Percentiles rank a stretch among this genome's conserved stretches.
Conservation (phyloP, 2,329 filamentous ascomycete genomes). For the Arthrobotrys pseudoclavata region DNA sequence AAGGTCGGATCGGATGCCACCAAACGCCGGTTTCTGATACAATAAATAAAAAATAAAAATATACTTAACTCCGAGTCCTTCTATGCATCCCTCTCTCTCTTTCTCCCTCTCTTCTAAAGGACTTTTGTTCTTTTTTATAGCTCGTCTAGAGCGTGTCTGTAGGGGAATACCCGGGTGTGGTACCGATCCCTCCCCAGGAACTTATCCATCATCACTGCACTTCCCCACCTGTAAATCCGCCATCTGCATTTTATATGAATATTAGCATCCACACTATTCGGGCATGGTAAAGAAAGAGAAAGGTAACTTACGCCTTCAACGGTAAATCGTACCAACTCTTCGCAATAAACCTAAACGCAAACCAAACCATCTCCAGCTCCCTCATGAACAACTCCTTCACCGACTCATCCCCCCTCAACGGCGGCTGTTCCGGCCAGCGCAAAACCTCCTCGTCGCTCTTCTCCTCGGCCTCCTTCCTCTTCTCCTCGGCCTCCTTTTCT, state of each 20-base stretch:
- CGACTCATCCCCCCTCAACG: constrained; percentile 66
- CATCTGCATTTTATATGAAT: constrained; percentile 17
- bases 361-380: constrained; percentile 76
- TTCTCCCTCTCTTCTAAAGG: not conserved
- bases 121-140: constrained; percentile 29
- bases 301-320: constrained; percentile 74
- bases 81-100: constrained; percentile 2
- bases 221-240: constrained; percentile 52
- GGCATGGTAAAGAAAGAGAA: not conserved
- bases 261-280: not conserved
- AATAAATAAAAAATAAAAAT: not conserved
- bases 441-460: constrained; percentile 5
- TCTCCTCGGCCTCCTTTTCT: constrained; percentile 31
- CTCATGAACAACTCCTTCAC: constrained; percentile 73
- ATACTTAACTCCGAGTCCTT: constrained; percentile 36
- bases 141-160: constrained; percentile 49
- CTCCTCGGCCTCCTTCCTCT: constrained; percentile 45
- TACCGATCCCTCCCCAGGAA: constrained; percentile 50
- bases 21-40: constrained; percentile 40
- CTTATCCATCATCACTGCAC: constrained; percentile 49
- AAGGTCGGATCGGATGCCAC: constrained; percentile 4
- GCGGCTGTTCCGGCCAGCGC: constrained; percentile 41
- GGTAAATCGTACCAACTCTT: constrained; percentile 79
- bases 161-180: constrained; percentile 37
- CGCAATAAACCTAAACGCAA: constrained; percentile 76